Evolutionary conservation across 78 protist genomes (phyloP).

Genomic region (Dictyostelium brefeldianum): DNA sequence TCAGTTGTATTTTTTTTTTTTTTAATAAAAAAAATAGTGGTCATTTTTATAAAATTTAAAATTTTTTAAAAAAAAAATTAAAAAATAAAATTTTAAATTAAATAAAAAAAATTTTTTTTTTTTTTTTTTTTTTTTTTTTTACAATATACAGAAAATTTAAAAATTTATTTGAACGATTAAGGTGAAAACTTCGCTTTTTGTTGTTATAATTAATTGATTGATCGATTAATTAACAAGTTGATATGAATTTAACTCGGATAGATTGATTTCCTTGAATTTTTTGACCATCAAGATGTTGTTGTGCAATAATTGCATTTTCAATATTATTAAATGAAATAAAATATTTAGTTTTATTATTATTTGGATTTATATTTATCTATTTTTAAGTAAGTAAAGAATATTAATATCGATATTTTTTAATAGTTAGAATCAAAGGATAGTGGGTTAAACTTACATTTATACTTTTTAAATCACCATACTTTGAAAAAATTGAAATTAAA

Average conservation of each 20-base stretch:
- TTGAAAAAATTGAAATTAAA: conserved; percentile 34
- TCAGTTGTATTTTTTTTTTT: no score
- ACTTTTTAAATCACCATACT: conserved; percentile 54
- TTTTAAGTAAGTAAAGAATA: neutral
- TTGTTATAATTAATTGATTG: no score
- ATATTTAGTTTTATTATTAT: conserved; percentile 3
- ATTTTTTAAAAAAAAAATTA: no score
- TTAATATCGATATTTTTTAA: no score
- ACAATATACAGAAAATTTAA: neutral
- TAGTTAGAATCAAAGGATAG: no score
- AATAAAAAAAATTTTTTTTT: neutral
- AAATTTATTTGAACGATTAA: no score
- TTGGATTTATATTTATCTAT: conserved; percentile 52
- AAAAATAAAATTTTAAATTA: no score
- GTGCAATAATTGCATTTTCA: conserved; percentile 51
- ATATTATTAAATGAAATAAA: conserved; percentile 24
- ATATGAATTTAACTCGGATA: conserved; percentile 20
- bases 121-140: neutral
- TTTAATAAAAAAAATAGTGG: no score
- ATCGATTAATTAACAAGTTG: neutral
- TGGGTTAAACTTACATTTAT: conserved; percentile 39
- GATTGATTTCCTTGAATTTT: conserved; percentile 20
- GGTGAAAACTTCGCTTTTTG: neutral
- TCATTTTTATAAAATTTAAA: no score
- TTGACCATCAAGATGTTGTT: conserved; percentile 1